Base-by-base conservation (phyloP, 176 grass and related monocot genomes). In the Pontederia crassipes region DNA sequence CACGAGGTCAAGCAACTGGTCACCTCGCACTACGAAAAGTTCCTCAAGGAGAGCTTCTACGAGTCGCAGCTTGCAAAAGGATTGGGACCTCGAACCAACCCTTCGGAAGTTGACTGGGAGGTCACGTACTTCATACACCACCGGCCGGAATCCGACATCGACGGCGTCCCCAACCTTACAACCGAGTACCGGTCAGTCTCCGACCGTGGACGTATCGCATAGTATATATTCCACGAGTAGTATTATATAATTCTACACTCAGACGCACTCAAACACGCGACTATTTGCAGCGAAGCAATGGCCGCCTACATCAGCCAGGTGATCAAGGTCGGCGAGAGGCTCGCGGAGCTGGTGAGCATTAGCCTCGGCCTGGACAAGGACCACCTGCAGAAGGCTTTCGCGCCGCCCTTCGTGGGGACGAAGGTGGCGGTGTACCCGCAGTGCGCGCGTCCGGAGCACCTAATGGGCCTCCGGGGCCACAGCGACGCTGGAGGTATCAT, bases 401-500 rank as follows among this genome's bases (percentile, higher is more conserved):
- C 83, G 17, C 86, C 90, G 54, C 74, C 90, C 12, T 89, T 89
- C 74, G 70, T 95, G 12, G 90, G 90, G 35, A 89, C 90, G 66
- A 95, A 95, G 75, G 74, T 95, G 64, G 86, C 86, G 54, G 77
- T 86, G 77, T 95, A 95, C 80, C 90, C 90, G 0, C 7, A 81
- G 2, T 95, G 90, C 77, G 80, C 77, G 9, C 58, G 74, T 2
- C 90, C 86, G 20, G 86, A 84, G 6, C 77, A 27, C 15, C 77
- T 86, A 58, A 79, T 77, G 71, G 86, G 83, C 67, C 80, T 95
- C 68, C 77, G 90, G 6, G 90, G 82, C 8, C 90, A 95, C 80
- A 89, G 80, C 50, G 90, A 95, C 74, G 90, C 90, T 14, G 90
- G 90, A n/a, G 90, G 90, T 64, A 89, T 95, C 71, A 86, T 95